Evolutionary conservation across 2,329 filamentous ascomycete genomes (phyloP), one percentile per base, ranked within the genome.

Genomic region (Teratosphaeria gauchensis): DNA sequence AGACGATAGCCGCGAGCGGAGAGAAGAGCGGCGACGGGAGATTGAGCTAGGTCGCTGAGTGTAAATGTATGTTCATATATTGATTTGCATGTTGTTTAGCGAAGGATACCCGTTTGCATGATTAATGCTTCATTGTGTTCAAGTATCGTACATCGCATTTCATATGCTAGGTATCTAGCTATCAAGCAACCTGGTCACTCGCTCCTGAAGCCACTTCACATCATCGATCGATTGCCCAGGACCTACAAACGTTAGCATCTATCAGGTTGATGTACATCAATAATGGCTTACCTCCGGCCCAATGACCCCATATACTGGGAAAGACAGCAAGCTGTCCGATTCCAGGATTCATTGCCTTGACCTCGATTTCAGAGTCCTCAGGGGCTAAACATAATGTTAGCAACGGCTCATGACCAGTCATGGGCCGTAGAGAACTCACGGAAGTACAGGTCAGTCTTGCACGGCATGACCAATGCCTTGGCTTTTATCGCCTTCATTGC

Each of bases 401-500:
- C 48, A 51, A n/a, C 51, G 24, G 6, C 4, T 42, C 35, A 28
- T 14, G 7, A 21, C 14, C 24, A 4, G 24, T 2, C 4, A 28
- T 28, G 24, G 24, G 24, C 24, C 24, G 24, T 4, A 28, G 24
- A 28, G 24, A 28, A 74, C 80, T 74, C 69, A 84, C 77, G 89
- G 64, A 94, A 92, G 69, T 92, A 92, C 4, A 92, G 77, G 68
- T 92, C 89, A 0, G 87, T 91, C 69, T 88, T 84, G 24, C 78
- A 75, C 0, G 89, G 89, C 14, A 92, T 71, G 3, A 92, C 85
- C 51, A 92, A 73, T 0, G 82, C 84, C 65, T 84, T 89, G 1
- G 88, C 85, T 69, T 86, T 88, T 71, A 92, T 90, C 2, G 77
- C 80, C 53, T 78, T 76, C 82, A 92, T 80, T 0, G 86, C 84